Evolutionary conservation across 192 early-diverging fungal species (phyloP).

Genomic region (Umbelopsis sp.): DNA sequence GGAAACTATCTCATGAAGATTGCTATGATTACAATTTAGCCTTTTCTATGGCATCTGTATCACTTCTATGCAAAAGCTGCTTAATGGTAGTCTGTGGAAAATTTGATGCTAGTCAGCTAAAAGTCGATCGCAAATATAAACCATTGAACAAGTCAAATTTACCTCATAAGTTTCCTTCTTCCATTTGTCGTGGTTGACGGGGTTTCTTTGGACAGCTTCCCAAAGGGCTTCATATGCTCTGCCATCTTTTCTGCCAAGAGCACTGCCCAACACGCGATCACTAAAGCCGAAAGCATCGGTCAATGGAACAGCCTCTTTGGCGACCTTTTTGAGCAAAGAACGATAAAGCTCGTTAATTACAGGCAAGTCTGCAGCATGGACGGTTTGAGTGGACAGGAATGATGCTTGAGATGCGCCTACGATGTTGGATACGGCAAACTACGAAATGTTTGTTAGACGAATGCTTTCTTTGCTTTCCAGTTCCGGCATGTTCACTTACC

Average conservation of each 20-base stretch:
- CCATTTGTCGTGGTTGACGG: constrained; percentile 28
- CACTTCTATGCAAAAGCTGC: constrained; percentile 25
- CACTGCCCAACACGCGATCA: constrained; percentile 68
- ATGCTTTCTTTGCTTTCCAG: constrained; percentile 34
- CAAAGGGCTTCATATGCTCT: constrained; percentile 71
- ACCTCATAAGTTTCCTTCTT: constrained; percentile 28
- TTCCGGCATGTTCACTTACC: constrained; percentile 3
- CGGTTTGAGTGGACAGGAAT: constrained; percentile 48
- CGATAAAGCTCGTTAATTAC: constrained; percentile 27
- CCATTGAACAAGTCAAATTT: neutral
- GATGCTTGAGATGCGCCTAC: constrained; percentile 47
- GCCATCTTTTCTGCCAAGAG: constrained; percentile 70
- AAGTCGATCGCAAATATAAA: neutral
- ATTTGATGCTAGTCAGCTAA: neutral
- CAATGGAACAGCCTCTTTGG: constrained; percentile 69
- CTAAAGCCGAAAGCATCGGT: constrained; percentile 76
- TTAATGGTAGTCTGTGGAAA: constrained; percentile 23
- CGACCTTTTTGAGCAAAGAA: constrained; percentile 49
- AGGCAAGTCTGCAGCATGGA: constrained; percentile 44
- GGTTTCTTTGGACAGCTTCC: constrained; percentile 41
- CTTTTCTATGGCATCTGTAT: constrained; percentile 9
- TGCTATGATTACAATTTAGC: neutral
- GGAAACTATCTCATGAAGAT: too few relatives aligned
- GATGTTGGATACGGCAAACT: constrained; percentile 49
- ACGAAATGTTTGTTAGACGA: constrained; percentile 48